A percentile compares a stretch with the other conserved stretches of the same genome.
Conservation (phyloP, 1,284 basidiomycete genomes). For the Marasmius oreades region DNA sequence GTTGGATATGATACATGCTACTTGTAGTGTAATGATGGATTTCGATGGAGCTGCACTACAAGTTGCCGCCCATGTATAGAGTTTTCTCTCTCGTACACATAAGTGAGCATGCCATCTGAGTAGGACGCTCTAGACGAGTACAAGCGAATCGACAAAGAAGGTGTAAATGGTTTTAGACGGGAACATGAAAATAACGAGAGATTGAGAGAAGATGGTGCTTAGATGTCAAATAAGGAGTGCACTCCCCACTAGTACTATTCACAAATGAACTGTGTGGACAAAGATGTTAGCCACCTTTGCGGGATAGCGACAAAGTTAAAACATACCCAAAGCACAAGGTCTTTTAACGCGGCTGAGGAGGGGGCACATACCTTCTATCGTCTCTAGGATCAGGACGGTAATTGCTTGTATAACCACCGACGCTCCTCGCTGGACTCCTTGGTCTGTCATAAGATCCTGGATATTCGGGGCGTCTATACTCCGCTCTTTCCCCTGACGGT, state of each 20-base stretch:
- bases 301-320: not conserved
- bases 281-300: no score
- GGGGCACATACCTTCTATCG: conserved; percentile 24
- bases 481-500: conserved; percentile 17
- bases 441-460: conserved; percentile 24
- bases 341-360: conserved; percentile 17
- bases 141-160: no score
- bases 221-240: not conserved
- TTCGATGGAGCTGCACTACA: no score
- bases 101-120: no score
- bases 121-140: no score
- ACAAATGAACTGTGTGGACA: no score
- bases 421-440: conserved; percentile 20
- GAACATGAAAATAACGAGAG: not conserved
- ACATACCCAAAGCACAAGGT: not conserved
- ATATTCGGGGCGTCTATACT: conserved; percentile 20
- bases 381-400: conserved; percentile 20
- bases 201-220: not conserved
- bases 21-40: no score
- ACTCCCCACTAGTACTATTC: no score
- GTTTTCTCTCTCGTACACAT: no score
- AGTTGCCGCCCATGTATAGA: no score
- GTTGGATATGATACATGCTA: not conserved
- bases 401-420: conserved; percentile 15
- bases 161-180: no score